Evolutionary conservation across 768 basidiomycete species (phyloP).

Genomic region (Trametes cinnabarina): DNA sequence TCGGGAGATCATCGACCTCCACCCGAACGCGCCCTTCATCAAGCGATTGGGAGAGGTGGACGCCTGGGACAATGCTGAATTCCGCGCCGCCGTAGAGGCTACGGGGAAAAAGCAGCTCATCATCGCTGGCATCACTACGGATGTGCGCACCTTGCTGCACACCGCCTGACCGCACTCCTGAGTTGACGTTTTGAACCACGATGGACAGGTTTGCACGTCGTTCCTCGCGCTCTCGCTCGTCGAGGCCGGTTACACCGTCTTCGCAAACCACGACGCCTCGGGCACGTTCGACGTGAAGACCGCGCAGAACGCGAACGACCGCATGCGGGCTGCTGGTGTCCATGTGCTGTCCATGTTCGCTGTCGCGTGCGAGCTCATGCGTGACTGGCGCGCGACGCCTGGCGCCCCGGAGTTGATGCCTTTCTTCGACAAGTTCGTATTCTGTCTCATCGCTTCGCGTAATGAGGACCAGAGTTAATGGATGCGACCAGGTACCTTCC

Average conservation of each 20-base stretch:
- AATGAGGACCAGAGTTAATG: neutral
- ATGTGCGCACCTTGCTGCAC: constrained; percentile 33
- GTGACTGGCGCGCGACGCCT: constrained; percentile 51
- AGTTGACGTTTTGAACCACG: no score
- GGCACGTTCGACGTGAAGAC: constrained; percentile 41
- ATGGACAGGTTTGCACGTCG: constrained; percentile 44
- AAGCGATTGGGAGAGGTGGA: constrained; percentile 49
- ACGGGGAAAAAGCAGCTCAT: constrained; percentile 51
- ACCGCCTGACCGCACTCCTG: neutral
- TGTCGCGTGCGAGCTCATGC: constrained; percentile 45
- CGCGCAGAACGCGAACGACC: constrained; percentile 45
- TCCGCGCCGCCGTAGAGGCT: constrained; percentile 44
- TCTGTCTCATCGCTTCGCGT: neutral
- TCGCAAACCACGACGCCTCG: constrained; percentile 46
- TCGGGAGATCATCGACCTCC: constrained; percentile 43
- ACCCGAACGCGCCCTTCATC: constrained; percentile 44
- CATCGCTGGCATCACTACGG: constrained; percentile 49
- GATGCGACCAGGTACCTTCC: constrained; percentile 30
- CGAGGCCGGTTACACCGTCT: constrained; percentile 47
- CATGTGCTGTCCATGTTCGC: constrained; percentile 46
- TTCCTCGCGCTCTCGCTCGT: constrained; percentile 47
- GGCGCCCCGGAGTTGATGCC: constrained; percentile 42
- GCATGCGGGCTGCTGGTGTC: constrained; percentile 48
- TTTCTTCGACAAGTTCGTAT: constrained; percentile 46
- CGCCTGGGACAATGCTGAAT: constrained; percentile 51